Evolutionary conservation across 805 yeast species (phyloP), one percentile per base, ranked within the genome.

Genomic region (Metschnikowia borealis): DNA sequence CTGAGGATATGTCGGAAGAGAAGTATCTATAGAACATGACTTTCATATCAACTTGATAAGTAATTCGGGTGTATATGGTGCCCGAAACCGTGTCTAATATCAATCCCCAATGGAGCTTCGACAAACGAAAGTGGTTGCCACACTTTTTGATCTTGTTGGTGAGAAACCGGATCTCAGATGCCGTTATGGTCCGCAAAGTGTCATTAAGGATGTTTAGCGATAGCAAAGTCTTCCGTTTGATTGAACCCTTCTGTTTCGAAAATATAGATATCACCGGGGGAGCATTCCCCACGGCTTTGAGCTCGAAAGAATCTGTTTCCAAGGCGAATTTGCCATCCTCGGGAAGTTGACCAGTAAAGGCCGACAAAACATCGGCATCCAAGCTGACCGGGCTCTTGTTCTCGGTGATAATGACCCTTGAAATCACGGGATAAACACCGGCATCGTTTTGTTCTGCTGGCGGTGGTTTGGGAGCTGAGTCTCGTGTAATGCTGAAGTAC

Each of bases 21-120:
- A 58, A 58, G 44, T 54, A 56, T 18, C 60, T 48, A 47, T 48
- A 48, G 20, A 58, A 52, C 49, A 46, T 52, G 13, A 43, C 44
- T 15, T 44, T 35, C 15, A 58, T 37, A 15, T 48, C 51, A 17
- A 56, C 46, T 31, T 37, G 36, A 40, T 54, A 58, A 6, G 40
- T 17, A 13, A 58, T 31, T 4, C 29, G 23, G 3, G 49, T 18
- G 13, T 36, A 18, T 8, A 58, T 42, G 1, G 20, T 46, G 18
- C 51, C 47, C 5, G 51, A 33, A 3, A 36, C 17, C 4, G 55
- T 47, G 23, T 46, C 35, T 23, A 58, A 37, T 17, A 37, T 44
- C 7, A 58, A 17, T 15, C 15, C 44, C 47, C 50, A 46, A 29
- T 21, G 36, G 15, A 51, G 20, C 5, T 38, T 41, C 10, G 51